Base-by-base conservation (phyloP, 2,329 filamentous ascomycete species). In the Xylariomycetidae sp. region DNA sequence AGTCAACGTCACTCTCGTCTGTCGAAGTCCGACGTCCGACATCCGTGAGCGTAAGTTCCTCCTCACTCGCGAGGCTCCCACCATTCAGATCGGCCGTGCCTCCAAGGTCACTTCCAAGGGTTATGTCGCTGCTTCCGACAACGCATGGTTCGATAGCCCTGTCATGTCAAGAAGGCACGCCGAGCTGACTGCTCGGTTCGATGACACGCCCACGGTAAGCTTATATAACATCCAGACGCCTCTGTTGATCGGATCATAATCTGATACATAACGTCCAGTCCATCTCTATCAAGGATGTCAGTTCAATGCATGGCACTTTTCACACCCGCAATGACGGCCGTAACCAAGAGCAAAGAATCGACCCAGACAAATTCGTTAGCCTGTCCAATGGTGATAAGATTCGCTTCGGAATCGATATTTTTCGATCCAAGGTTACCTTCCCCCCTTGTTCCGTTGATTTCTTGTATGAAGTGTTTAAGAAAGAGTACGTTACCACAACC, bases 101-200 rank as follows among this genome's bases (percentile, higher is more conserved):
- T 72, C 67, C 11, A 71, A 69, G 46, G 63, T 61, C 15, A 29
- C 55, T 1, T 51, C 50, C 25, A 72, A 72, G 30, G 64, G 66
- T 8, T 61, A 67, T 25, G 31, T 62, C 3, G 51, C 62, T 4
- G 46, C 46, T 4, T 3, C 25, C 0, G 48, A 72, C 44, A 88
- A 87, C 55, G 76, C 69, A 12, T 85, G 70, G 69, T 82, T 86
- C 38, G 74, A 85, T 44, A 82, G 76, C 36, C 76, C 82, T 0
- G 82, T 87, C 22, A 82, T 88, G 67, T 86, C 82, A 16, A 69
- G 83, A 27, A 55, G 74, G 9, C 83, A 88, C 58, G 84, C 82
- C 12, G 58, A 72, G 27, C 50, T 82, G 4, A 44, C 50, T 12
- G 62, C 70, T 4, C 59, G 72, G 30, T 46, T 64, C 8, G 53